Evolutionary conservation across 768 basidiomycete genomes (phyloP), one percentile per base, ranked within the genome.

Genomic region (Tricholoma hemisulphureum): DNA sequence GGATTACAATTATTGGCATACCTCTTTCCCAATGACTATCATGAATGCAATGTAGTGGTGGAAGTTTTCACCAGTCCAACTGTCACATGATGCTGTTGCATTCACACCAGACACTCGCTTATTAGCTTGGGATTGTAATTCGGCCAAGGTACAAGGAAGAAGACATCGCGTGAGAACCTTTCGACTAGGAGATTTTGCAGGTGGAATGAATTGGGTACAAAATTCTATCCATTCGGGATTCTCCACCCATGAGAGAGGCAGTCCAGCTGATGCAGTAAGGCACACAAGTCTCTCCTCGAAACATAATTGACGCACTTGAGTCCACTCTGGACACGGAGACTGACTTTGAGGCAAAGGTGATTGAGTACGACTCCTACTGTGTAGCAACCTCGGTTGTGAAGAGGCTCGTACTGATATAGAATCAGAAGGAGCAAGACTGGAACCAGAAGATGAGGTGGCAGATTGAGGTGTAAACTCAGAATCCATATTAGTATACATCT

Each of bases 231-330:
- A 73, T 28, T 73, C 72, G 1, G 69, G 67, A 61, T 76, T 75
- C n/a, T 73, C 69, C 9, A 76, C 69, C 73, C 73, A 78, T 2
- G 63, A 65, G 1, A 77, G 64, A 10, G 75, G 63, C 16, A 77
- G 63, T 0, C 69, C 70, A 34, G 65, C 67, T 14, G 74, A 69
- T 14, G 72, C 72, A 31, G 72, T 76, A n/a, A n/a, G n/a, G n/a
- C n/a, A n/a, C n/a, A n/a, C n/a, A n/a, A n/a, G n/a, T n/a, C n/a
- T n/a, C 32, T 34, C 32, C 32, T 34, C 11, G 9, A 34, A 34
- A 34, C 9, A 10, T 34, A 34, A 34, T 34, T 34, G 32, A 34
- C 32, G 11, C 9, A 14, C 32, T 34, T 34, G 32, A 34, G 32
- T 34, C 32, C 32, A 34, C n/a, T n/a, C n/a, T n/a, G n/a, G n/a